A percentile compares a stretch with the other conserved stretches of the same genome.
phyloP scores from a whole-genome alignment of 495 filamentous ascomycete species.

The Aspergillus sclerotioniger region DNA sequence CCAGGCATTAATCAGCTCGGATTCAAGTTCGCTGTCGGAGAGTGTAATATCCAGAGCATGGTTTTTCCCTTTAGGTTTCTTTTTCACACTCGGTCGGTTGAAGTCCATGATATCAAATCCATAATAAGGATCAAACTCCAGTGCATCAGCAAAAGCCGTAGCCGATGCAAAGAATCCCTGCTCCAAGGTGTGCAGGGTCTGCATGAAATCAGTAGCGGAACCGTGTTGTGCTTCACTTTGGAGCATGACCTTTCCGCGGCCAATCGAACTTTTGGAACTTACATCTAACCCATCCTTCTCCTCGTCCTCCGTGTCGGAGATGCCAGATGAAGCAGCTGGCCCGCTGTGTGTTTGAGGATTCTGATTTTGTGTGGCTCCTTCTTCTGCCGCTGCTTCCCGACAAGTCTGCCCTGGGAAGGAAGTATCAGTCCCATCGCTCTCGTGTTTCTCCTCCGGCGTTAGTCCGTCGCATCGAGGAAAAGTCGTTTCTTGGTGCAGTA shows the following conservation, averaged over 20 bases:
- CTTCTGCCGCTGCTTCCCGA: neutral
- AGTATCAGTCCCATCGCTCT: neutral
- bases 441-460: neutral
- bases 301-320: neutral
- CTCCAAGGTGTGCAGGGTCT: neutral
- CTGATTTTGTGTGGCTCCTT: neutral
- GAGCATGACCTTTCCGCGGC: neutral
- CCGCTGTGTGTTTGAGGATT: neutral
- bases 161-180: slow-evolving; percentile 54
- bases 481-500: neutral
- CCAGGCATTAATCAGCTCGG: slow-evolving; percentile 60
- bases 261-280: neutral
- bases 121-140: slow-evolving; percentile 61
- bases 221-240: neutral
- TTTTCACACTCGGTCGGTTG: slow-evolving; percentile 58
- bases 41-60: slow-evolving; percentile 49
- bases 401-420: neutral
- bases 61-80: slow-evolving; percentile 57
- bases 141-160: slow-evolving; percentile 62
- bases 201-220: slow-evolving; percentile 5
- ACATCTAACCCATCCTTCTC: neutral
- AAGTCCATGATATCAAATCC: slow-evolving; percentile 84
- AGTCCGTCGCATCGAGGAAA: neutral
- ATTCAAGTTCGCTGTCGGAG: slow-evolving; percentile 74
- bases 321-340: neutral